Evolutionary conservation across 371 early-diverging fungal species (phyloP).

Genomic region (Funneliformis caledonium): DNA sequence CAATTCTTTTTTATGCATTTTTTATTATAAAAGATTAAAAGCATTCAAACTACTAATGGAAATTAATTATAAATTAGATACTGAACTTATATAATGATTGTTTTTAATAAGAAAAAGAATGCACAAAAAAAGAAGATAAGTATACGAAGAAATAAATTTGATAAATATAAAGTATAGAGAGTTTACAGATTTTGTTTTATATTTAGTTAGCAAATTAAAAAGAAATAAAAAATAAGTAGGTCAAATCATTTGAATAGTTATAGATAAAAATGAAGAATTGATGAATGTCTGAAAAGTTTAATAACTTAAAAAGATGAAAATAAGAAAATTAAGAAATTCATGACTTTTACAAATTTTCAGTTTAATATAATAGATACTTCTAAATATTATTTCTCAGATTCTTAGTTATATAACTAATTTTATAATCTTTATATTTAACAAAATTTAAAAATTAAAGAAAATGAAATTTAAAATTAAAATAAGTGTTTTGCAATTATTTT

Average conservation of each 20-base stretch:
- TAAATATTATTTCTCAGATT: too few relatives aligned
- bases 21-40: slow-evolving; percentile 3
- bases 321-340: slow-evolving; percentile 14
- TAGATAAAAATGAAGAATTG: background rate
- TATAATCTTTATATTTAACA: too few relatives aligned
- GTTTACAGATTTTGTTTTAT: slow-evolving; percentile 1
- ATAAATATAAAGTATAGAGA: slow-evolving; percentile 8
- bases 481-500: too few relatives aligned
- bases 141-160: background rate
- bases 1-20: slow-evolving; percentile 1
- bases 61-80: slow-evolving; percentile 15
- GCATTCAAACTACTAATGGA: background rate
- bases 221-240: slow-evolving; percentile 16
- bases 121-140: background rate
- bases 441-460: too few relatives aligned
- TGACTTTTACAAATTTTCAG: too few relatives aligned
- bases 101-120: slow-evolving; percentile 12
- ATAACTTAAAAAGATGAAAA: slow-evolving; percentile 24
- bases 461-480: too few relatives aligned
- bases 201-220: slow-evolving; percentile 14
- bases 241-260: background rate
- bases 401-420: too few relatives aligned
- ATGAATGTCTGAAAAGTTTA: background rate
- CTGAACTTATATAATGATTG: background rate
- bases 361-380: too few relatives aligned